Base-by-base conservation (phyloP, 176 grass and related monocot species). In the Canna indica region DNA sequence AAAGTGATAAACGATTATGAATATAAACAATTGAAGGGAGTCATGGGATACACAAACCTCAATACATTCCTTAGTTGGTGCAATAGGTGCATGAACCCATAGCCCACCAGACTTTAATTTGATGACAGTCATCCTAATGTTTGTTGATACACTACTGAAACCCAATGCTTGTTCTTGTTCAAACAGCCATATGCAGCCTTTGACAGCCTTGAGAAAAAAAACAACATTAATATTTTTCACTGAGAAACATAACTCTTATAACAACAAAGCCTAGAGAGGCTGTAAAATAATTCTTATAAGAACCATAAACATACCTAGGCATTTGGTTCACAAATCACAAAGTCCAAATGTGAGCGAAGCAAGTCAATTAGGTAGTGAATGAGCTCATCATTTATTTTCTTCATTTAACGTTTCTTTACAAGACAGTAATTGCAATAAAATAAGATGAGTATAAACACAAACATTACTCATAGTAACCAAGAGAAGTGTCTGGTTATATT, bases 141-240 rank as follows among this genome's bases (percentile, higher is more conserved):
- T 91, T 73, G 93, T 97, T 33, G 93, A 97, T 30, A 97, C 93
- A 79, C 88, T 97, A 81, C 93, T 97, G 82, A 97, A 97, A 16
- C 93, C 93, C 82, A 97, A 73, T 64, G 93, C 93, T 75, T 97
- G 93, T 82, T 92, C 88, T 88, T 97, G 93, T 80, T 97, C 93
- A 72, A 97, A 97, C 57, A 97, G 81, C 88, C 93, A 97, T 70
- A 91, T 83, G 69, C 54, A 83, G 32, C 81, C 81, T 78, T 83
- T 91, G 64, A 97, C 88, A 4, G 86, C 86, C 88, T 91, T 77
- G n/a, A 3, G 28, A 77, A 30, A 33, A 2, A 48, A 71, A 57
- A 31, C 9, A 76, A 76, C 17, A 54, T 16, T 20, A 15, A 39
- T 11, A 47, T 35, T 71, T 20, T 16, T n/a, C n/a, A n/a, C n/a